phyloP scores from a whole-genome alignment of 306 rosid species.

The Quercus rubra region DNA sequence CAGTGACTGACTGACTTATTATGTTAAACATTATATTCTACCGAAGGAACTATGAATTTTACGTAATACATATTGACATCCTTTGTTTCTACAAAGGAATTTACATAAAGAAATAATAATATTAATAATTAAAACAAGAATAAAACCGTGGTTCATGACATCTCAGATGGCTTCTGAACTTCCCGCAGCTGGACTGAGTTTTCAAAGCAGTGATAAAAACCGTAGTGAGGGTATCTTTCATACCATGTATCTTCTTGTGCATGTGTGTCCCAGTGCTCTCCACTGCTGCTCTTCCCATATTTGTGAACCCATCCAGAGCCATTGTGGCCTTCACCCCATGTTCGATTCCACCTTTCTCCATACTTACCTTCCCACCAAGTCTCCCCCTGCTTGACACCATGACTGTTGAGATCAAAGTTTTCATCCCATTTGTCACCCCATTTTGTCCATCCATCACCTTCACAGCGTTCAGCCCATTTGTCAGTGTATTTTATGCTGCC shows the following conservation, averaged over 20 bases:
- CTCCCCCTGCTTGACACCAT: conserved; percentile 92
- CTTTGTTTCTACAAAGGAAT: not conserved
- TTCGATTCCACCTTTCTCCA: conserved; percentile 85
- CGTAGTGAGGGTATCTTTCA: conserved; percentile 83
- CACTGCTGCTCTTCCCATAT: conserved; percentile 92
- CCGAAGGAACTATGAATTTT: not conserved
- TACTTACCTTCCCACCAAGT: conserved; percentile 92
- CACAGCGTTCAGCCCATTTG: conserved; percentile 89
- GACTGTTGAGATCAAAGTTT: conserved; percentile 55
- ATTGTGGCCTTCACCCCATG: conserved; percentile 94
- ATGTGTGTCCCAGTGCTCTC: conserved; percentile 98
- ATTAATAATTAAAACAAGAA: not conserved
- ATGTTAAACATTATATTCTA: not conserved
- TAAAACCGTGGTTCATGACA: not conserved
- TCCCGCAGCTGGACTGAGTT: conserved; percentile 88
- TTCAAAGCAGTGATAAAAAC: conserved; percentile 77
- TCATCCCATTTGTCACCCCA: conserved; percentile 99
- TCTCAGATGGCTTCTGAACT: conserved; percentile 67
- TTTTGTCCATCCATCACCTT: conserved; percentile 80
- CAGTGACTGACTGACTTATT: not conserved
- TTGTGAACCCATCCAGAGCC: conserved; percentile 96
- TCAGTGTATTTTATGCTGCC: conserved; percentile 89
- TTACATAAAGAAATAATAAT: not conserved
- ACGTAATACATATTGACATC: not conserved
- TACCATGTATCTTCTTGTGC: conserved; percentile 83